Percentiles rank a stretch among this genome's conserved stretches.
These are phyloP conservation scores for Dactylellina parvicollis DNA, from an alignment of 2,329 filamentous ascomycete species.

Conservation along the genomic window DNA sequence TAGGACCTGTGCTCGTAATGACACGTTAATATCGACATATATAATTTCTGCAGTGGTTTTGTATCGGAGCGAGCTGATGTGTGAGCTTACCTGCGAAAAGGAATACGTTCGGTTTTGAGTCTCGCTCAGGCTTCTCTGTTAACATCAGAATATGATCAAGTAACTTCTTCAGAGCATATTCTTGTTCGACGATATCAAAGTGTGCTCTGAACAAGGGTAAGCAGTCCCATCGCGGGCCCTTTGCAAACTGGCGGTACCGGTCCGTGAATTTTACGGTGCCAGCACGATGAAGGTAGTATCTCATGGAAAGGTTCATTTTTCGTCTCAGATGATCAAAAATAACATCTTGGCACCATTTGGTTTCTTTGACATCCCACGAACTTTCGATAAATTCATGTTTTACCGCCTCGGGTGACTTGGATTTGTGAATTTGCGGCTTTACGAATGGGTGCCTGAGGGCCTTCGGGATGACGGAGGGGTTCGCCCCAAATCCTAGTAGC, in stretches of 20 bases:
- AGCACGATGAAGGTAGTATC: constrained; percentile 10
- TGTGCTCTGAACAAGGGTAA: background rate
- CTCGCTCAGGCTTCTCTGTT: constrained; percentile 52
- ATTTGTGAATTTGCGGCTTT: background rate
- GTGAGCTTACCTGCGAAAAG: constrained; percentile 62
- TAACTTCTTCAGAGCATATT: background rate
- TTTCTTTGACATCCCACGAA: background rate
- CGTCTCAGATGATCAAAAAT: background rate
- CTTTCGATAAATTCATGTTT: background rate
- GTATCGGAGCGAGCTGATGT: background rate
- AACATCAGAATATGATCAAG: background rate
- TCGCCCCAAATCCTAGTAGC: background rate
- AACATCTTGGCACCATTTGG: background rate
- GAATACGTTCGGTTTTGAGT: constrained; percentile 61
- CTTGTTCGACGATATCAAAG: background rate
- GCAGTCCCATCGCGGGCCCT: constrained; percentile 2
- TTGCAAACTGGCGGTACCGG: background rate
- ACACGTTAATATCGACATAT: too few relatives aligned
- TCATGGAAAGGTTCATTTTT: constrained; percentile 4
- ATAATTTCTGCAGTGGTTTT: too few relatives aligned
- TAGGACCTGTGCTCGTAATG: constrained; percentile 59
- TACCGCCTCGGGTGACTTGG: background rate
- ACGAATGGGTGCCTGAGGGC: background rate
- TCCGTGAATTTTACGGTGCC: background rate
- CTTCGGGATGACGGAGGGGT: background rate